phyloP scores from a whole-genome alignment of 2,329 filamentous ascomycete species.

The Drechslera avenae region DNA sequence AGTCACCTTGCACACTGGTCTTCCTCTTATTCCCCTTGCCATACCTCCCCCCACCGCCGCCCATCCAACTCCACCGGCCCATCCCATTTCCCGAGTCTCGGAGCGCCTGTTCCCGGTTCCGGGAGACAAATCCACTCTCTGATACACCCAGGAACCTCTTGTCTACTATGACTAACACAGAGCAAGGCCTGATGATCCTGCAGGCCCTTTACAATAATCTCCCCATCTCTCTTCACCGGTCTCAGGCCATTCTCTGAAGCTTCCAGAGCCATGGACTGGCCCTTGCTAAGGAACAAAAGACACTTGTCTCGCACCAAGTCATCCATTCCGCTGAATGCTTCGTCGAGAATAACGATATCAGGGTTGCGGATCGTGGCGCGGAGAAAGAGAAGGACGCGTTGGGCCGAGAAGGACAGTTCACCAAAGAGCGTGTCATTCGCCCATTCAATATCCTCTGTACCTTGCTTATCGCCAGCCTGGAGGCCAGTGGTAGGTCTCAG shows the following conservation, averaged over 20 bases:
- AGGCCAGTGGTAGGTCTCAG: slow-evolving; percentile 61
- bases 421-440: slow-evolving; percentile 72
- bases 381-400: slow-evolving; percentile 84
- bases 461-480: slow-evolving; percentile 8
- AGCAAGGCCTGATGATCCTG: slow-evolving; percentile 76
- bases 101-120: slow-evolving; percentile 69
- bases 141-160: slow-evolving; percentile 85
- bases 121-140: slow-evolving; percentile 86
- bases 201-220: slow-evolving; percentile 65
- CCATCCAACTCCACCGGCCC: slow-evolving; percentile 65
- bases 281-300: slow-evolving; percentile 71
- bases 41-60: slow-evolving; percentile 66
- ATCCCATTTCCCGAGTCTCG: slow-evolving; percentile 68
- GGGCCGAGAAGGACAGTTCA: slow-evolving; percentile 76
- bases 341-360: slow-evolving; percentile 58
- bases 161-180: slow-evolving; percentile 88
- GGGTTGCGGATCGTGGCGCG: slow-evolving; percentile 53
- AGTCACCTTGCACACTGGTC: neutral
- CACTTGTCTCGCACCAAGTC: slow-evolving; percentile 78
- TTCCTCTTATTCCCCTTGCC: slow-evolving; percentile 19
- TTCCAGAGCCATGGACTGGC: slow-evolving; percentile 47
- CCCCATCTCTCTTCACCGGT: slow-evolving; percentile 55
- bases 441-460: slow-evolving; percentile 59
- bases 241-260: slow-evolving; percentile 39
- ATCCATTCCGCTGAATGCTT: slow-evolving; percentile 59